These are phyloP conservation scores for Micractinium conductrix DNA, from an alignment of 139 green algal genomes.

Conservation along the genomic window DNA sequence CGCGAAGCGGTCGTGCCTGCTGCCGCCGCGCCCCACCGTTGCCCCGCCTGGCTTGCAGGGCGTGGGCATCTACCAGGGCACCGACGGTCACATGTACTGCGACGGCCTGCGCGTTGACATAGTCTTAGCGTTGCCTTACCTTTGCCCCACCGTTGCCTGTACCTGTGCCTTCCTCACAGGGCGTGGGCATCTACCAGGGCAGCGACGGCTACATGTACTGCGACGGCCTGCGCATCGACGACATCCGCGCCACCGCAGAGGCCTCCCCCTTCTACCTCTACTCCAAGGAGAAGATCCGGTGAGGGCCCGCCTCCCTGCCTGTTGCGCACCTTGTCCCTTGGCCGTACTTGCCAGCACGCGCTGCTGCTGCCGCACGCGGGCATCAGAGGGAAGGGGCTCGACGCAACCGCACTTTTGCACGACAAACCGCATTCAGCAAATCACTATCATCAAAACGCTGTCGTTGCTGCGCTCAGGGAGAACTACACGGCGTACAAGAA, in stretches of 20 bases:
- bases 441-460: too few relatives aligned
- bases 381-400: too few relatives aligned
- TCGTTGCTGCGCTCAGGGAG: conserved; percentile 8
- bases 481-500: conserved; percentile 88
- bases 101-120: conserved; percentile 85
- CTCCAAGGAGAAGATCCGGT: conserved; percentile 63
- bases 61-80: conserved; percentile 42
- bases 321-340: background rate
- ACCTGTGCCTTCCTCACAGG: background rate
- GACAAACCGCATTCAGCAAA: too few relatives aligned
- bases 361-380: too few relatives aligned
- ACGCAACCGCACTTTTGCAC: too few relatives aligned
- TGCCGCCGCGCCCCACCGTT: too few relatives aligned
- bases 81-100: conserved; percentile 90
- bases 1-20: too few relatives aligned
- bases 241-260: conserved; percentile 75
- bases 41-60: background rate
- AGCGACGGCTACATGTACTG: conserved; percentile 91
- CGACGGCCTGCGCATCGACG: conserved; percentile 86
- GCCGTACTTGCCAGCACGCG: too few relatives aligned
- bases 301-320: background rate
- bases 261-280: conserved; percentile 96
- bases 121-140: background rate
- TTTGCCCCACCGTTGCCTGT: background rate
- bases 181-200: conserved; percentile 50